Base-by-base conservation (phyloP, 192 early-diverging fungal genomes). In the Backusella parvicylindrica region DNA sequence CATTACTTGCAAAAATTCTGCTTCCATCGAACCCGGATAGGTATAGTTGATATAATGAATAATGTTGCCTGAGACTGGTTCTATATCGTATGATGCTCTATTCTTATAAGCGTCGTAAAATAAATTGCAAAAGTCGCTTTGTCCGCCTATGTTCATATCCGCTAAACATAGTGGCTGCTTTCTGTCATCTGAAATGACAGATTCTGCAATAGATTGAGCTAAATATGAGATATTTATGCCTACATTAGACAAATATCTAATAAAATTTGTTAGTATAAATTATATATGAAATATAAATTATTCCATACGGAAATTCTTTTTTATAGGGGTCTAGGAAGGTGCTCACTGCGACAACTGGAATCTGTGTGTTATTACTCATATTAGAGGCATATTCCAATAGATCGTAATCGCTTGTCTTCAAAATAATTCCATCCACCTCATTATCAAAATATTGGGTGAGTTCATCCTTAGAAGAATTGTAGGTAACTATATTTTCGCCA, bases 231-330 rank as follows among this genome's bases (percentile, higher is more conserved):
- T 23, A 37, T 73, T 64, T 26, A 73, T 32, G 23, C 56, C 72
- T 32, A 73, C 72, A 73, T 73, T 73, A 26, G 72, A 69, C 15
- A 69, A 18, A 41, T 16, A 40, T 40, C 68, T 69, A 69, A 56
- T 56, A 56, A 23, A 56, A 56, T 56, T 56, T 56, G 53, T 56
- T 12, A 56, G 53, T 56, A 28, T 56, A 56, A 12, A 56, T 26
- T n/a, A 50, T 50, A 50, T 26, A 56, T 26, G 26, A 60, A 13
- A 12, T 13, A 56, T 11, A 26, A 26, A 13, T 9, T 28, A 26
- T 56, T 56, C 53, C 23, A 26, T 56, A 56, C 53, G 21, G 53
- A 56, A 56, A 26, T 56, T 12, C 23, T 56, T 56, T 56, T 56
- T 56, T 56, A 26, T 56, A 56, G 21, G n/a, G 12, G 13, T 41